Evolutionary conservation across 495 filamentous ascomycete genomes (phyloP).

Genomic region (Elasticomyces elasticus): DNA sequence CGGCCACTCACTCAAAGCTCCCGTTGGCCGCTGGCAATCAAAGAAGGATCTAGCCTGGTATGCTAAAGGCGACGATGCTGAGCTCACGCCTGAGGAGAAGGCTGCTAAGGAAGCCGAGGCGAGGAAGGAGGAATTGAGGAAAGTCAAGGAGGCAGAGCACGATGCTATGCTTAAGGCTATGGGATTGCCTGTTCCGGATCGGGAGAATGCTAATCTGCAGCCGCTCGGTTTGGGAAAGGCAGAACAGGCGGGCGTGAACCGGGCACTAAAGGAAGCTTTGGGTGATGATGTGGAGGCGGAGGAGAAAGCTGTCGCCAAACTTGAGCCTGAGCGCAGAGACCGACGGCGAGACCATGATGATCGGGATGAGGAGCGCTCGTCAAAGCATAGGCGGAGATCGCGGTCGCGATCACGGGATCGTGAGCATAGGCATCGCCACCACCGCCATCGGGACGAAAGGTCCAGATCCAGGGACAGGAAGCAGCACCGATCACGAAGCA

Average conservation of each 20-base stretch:
- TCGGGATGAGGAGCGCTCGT: background rate
- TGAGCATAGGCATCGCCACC: slow-evolving; percentile 8
- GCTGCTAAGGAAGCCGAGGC: slow-evolving; percentile 36
- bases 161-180: slow-evolving; percentile 77
- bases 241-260: background rate
- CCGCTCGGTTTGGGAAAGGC: background rate
- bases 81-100: slow-evolving; percentile 46
- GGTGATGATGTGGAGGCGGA: slow-evolving; percentile 17
- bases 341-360: slow-evolving; percentile 9
- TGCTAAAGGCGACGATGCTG: slow-evolving; percentile 61
- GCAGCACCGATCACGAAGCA: slow-evolving; percentile 5
- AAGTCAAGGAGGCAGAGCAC: slow-evolving; percentile 84
- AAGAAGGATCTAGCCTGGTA: slow-evolving; percentile 85
- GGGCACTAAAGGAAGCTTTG: slow-evolving; percentile 25
- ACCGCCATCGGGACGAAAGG: background rate
- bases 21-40: slow-evolving; percentile 93
- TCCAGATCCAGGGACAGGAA: slow-evolving; percentile 7
- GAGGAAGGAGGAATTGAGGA: slow-evolving; percentile 66
- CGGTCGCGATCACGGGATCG: slow-evolving; percentile 12
- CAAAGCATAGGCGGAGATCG: slow-evolving; percentile 13
- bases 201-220: background rate
- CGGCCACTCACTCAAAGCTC: slow-evolving; percentile 88
- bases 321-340: background rate
- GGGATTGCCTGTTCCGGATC: slow-evolving; percentile 56
- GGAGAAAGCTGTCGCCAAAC: slow-evolving; percentile 13